phyloP scores from a whole-genome alignment of 2,329 filamentous ascomycete species.

The Lecanosticta acicola region DNA sequence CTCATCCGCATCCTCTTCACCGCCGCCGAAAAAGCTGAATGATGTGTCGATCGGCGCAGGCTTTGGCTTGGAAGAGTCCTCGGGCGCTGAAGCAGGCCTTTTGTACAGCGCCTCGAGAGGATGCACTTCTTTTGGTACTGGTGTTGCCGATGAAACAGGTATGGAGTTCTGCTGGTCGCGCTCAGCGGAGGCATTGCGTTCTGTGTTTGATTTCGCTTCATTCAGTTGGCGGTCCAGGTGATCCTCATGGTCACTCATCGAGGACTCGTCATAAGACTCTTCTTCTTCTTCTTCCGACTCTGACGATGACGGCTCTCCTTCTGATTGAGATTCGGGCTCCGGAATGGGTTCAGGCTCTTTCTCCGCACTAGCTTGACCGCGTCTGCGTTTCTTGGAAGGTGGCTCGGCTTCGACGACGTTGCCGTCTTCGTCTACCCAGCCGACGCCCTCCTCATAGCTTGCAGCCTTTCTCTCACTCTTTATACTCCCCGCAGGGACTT shows the following conservation, averaged over 20 bases:
- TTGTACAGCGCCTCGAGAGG: slow-evolving; percentile 93
- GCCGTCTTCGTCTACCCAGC: slow-evolving; percentile 79
- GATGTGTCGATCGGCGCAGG: slow-evolving; percentile 47
- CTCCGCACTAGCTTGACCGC: slow-evolving; percentile 20
- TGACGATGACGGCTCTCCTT: slow-evolving; percentile 4
- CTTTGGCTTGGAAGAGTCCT: slow-evolving; percentile 33
- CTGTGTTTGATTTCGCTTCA: slow-evolving; percentile 17
- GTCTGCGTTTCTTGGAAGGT: slow-evolving; percentile 23
- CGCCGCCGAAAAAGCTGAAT: slow-evolving; percentile 70
- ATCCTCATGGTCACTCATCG: slow-evolving; percentile 9
- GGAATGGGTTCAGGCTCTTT: slow-evolving; percentile 1
- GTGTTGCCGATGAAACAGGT: background rate
- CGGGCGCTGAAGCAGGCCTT: slow-evolving; percentile 48
- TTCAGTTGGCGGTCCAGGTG: slow-evolving; percentile 14
- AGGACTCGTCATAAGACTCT: slow-evolving; percentile 1
- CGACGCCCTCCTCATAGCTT: slow-evolving; percentile 75
- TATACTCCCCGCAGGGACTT: slow-evolving; percentile 45
- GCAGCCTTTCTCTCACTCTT: slow-evolving; percentile 40
- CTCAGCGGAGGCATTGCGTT: slow-evolving; percentile 12
- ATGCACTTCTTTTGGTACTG: slow-evolving; percentile 51
- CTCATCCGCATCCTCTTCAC: slow-evolving; percentile 37
- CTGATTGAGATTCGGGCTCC: slow-evolving; percentile 3
- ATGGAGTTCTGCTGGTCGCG: slow-evolving; percentile 10
- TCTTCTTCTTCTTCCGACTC: slow-evolving; percentile 1
- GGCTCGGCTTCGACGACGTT: slow-evolving; percentile 61